Base-by-base conservation (phyloP, 768 basidiomycete genomes). In the Termitomyces eurrhizus region DNA sequence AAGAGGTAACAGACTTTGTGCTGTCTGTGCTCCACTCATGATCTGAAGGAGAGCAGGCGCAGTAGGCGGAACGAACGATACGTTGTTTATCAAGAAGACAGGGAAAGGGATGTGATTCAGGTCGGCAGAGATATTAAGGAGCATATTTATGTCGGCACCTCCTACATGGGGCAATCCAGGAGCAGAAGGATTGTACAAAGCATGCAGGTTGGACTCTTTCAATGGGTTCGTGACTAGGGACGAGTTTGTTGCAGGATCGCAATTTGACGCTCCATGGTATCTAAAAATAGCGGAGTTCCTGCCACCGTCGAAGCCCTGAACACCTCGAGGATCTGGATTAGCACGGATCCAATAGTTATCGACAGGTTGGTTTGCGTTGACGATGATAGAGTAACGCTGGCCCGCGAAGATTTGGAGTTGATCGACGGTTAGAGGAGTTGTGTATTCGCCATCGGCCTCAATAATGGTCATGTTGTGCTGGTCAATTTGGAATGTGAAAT, bases 341-440 rank as follows among this genome's bases (percentile, higher is more conserved):
- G 77, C 70, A 49, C 77, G 75, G 50, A 80, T 70, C 78, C 78
- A 87, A 67, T 86, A 87, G 65, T 84, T 87, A 4, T 69, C 74
- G 29, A 79, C 64, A 0, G 75, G 64, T 56, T 83, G 77, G 62
- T 82, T 69, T 14, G 83, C 80, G 11, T 68, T 73, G 16, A 83
- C 65, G 7, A 85, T 72, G 37, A 71, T 70, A 1, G 72, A 64
- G 53, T 64, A 64, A 50, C 63, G 63, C 32, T 64, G 63, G 16
- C 63, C 70, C 13, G 68, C 70, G 52, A 75, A 81, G 41, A 86
- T 79, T 35, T 79, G 63, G 42, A 78, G 68, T 14, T 69, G 73
- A 51, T 81, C 79, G 3, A 81, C 82, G 4, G 71, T 68, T 7
- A 79, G 67, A 0, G 84, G 80, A 26, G 66, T 45, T 0, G 75